A percentile compares a stretch with the other conserved stretches of the same genome.
phyloP scores from a whole-genome alignment of 75 land plant species.

The Picea glauca region DNA sequence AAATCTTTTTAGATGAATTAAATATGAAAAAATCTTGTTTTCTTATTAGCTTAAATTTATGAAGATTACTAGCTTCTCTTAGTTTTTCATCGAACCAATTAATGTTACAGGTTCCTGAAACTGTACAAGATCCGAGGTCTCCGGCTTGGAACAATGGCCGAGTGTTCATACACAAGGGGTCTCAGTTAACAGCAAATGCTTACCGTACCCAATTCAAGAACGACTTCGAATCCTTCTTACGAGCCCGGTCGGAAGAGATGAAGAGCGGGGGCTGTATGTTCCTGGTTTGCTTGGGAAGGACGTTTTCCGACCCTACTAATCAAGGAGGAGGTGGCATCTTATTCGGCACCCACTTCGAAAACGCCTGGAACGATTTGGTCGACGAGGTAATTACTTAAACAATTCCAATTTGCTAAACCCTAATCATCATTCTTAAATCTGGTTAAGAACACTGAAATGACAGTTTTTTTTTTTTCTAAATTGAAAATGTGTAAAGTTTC shows the following conservation, averaged over 20 bases:
- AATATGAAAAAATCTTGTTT: no score
- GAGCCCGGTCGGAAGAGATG: conserved; percentile 41
- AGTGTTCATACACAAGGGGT: conserved; percentile 54
- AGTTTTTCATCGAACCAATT: not conserved
- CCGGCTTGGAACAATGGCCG: conserved; percentile 65
- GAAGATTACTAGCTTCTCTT: not conserved
- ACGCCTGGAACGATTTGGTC: conserved; percentile 73
- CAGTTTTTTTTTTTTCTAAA: no score
- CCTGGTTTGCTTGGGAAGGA: conserved; percentile 40
- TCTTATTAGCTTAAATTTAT: no score
- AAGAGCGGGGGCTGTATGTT: conserved; percentile 57
- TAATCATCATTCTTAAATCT: no score
- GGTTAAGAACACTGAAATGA: no score
- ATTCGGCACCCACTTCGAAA: conserved; percentile 53
- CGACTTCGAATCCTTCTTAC: conserved; percentile 50
- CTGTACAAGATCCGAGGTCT: conserved; percentile 47
- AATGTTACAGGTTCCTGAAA: conserved; percentile 56
- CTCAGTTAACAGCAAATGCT: conserved; percentile 36
- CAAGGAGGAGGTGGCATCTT: conserved; percentile 47
- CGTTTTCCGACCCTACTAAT: conserved; percentile 34
- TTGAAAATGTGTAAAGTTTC: no score
- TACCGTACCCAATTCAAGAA: conserved; percentile 51
- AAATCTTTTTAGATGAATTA: no score
- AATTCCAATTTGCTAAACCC: no score
- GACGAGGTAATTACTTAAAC: conserved; percentile 37